Evolutionary conservation across 1,139 yeast species (phyloP), one percentile per base, ranked within the genome.

Genomic region (Hemisphaericaspora xylofermentans): DNA sequence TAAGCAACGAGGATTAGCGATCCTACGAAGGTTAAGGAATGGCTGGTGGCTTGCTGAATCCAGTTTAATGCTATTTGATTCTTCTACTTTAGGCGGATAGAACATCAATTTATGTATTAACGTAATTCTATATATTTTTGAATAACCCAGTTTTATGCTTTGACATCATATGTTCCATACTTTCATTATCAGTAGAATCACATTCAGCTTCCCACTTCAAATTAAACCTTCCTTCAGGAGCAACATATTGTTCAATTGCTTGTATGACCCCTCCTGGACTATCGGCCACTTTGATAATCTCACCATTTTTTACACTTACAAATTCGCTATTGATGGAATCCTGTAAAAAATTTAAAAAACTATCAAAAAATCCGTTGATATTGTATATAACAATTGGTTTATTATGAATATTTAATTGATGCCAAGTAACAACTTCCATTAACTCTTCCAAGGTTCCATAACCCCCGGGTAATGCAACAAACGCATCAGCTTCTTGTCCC

Each of bases 401-500:
- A 49, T 72, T 68, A 63, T 88, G 96, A 50, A 88, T 88, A 33
- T 89, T 93, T 54, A 88, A 73, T 67, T 88, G 96, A 46, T 82
- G 82, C 69, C 96, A 88, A 4, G 96, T 88, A 41, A 86, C 84
- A 42, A 88, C 84, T 66, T 88, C 96, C 82, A 88, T 82, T 49
- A 88, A 72, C 64, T 88, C 96, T 64, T 88, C 96, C 56, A 88
- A 67, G 4, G 96, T 88, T 41, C 96, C 96, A 60, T 82, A 88
- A 10, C 96, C 96, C 46, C 96, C 96, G 14, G 96, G 96, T 65
- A 88, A 71, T 1, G 96, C 95, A 39, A 88, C 78, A 60, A 88
- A 88, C 0, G 94, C 95, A 51, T 82, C 81, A n/a, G 94, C 82
- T 60, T 84, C 89, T 56, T 79, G 76, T 14, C 91, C 95, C 96